Evolutionary conservation across 2,329 filamentous ascomycete species (phyloP).

Genomic region (Helicocarpus griseus): DNA sequence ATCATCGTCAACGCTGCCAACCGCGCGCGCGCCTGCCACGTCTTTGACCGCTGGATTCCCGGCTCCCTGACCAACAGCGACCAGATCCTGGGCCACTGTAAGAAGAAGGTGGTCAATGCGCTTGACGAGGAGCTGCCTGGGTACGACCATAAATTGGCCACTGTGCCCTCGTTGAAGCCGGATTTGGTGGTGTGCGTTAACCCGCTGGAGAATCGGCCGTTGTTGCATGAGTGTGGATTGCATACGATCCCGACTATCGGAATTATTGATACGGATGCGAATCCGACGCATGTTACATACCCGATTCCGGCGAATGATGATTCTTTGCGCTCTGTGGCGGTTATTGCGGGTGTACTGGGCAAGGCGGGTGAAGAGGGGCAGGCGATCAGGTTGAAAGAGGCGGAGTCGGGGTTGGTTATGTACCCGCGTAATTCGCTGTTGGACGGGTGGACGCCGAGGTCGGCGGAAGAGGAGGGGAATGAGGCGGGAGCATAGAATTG

Average conservation of each 20-base stretch:
- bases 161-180: conserved; percentile 61
- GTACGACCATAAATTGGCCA: conserved; percentile 56
- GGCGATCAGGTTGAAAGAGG: conserved; percentile 53
- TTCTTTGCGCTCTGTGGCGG: conserved; percentile 70
- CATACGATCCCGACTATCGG: conserved; percentile 90
- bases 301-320: conserved; percentile 96
- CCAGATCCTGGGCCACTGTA: conserved; percentile 65
- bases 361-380: conserved; percentile 74
- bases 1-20: conserved; percentile 72
- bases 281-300: conserved; percentile 92
- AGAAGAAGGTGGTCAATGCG: conserved; percentile 67
- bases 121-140: conserved; percentile 54
- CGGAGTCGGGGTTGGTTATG: conserved; percentile 51
- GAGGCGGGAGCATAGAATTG: not conserved
- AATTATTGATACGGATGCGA: conserved; percentile 84
- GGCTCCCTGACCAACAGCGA: conserved; percentile 89
- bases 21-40: conserved; percentile 68
- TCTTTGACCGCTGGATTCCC: conserved; percentile 89
- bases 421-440: conserved; percentile 32
- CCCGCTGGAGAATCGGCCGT: conserved; percentile 79
- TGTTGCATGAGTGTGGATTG: conserved; percentile 83
- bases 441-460: not conserved
- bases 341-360: conserved; percentile 79
- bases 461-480: not conserved
- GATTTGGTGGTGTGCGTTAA: conserved; percentile 91